Base-by-base conservation (phyloP, 495 filamentous ascomycete genomes). In the Chaetomidium leptoderma region DNA sequence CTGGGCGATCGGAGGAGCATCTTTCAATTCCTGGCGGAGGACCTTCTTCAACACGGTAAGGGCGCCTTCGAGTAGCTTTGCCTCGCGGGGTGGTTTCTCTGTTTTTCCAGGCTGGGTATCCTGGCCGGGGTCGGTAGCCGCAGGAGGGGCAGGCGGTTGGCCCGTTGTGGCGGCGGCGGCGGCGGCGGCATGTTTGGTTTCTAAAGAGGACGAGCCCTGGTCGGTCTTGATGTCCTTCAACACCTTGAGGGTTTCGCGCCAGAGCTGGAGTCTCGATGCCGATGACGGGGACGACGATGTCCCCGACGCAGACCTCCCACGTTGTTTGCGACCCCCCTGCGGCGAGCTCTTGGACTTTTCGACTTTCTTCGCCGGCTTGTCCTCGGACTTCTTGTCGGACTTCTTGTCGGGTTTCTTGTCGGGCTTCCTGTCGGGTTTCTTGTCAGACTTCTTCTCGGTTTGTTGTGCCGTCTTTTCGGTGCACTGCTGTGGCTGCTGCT, bases 201-300 rank as follows among this genome's bases (percentile, higher is more conserved):
- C 9, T 11, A 1, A 19, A 29, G 50, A 3, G 1, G 36, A 19
- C 2, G 23, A 0, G 13, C 37, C 21, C 17, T 45, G 17, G 24
- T 19, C 30, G 29, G 10, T 16, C 37, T 55, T 47, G 27, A 58
- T 36, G 14, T 62, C 50, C 37, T 55, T 58, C 33, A 58, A 21
- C 9, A 58, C 44, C 1, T 58, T 37, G 9, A 62, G 55, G 10
- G 55, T 58, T 9, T 62, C 54, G 10, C 47, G 43, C 60, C 60
- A 62, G 23, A 54, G 29, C 50, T 55, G 23, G 3, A 46, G 42
- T 26, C 47, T 53, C 43, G 43, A 46, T 11, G 23, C 2, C 23
- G 23, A 0, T n/a, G 24, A 14, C 23, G 43, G 5, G 3, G 11
- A 45, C 4, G 42, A 14, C 8, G 42, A 46, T 54, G 23, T 30